These are phyloP conservation scores for Taphrina deformans DNA, from an alignment of 1,139 yeast genomes.

Conservation along the genomic window DNA sequence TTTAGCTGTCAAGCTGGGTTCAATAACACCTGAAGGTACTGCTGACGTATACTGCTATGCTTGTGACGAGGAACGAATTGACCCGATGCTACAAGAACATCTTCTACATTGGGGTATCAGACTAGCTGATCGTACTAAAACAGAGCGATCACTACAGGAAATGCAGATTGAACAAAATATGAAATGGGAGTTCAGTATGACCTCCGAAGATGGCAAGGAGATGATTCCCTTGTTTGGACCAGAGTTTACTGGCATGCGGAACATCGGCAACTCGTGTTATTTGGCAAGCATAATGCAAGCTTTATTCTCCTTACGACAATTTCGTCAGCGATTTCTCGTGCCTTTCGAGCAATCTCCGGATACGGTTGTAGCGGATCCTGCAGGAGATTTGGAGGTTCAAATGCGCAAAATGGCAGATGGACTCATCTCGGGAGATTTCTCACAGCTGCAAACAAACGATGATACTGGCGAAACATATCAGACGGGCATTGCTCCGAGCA, in stretches of 20 bases:
- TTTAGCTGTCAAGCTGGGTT: slow-evolving; percentile 86
- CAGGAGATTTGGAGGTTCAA: slow-evolving; percentile 66
- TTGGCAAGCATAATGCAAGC: slow-evolving; percentile 78
- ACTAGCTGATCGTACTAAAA: slow-evolving; percentile 56
- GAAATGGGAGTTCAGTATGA: slow-evolving; percentile 88
- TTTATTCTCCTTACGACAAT: slow-evolving; percentile 53
- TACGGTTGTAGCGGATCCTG: slow-evolving; percentile 52
- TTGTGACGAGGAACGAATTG: slow-evolving; percentile 85
- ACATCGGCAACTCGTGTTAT: slow-evolving; percentile 92
- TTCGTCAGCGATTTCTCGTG: slow-evolving; percentile 43
- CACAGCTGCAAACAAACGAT: slow-evolving; percentile 51
- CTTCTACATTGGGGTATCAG: slow-evolving; percentile 70
- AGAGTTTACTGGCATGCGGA: slow-evolving; percentile 76
- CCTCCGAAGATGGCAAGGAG: slow-evolving; percentile 67
- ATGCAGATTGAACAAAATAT: slow-evolving; percentile 87
- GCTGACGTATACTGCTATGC: slow-evolving; percentile 84
- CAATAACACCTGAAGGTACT: slow-evolving; percentile 65
- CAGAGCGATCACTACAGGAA: slow-evolving; percentile 85
- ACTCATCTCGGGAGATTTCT: slow-evolving; percentile 68
- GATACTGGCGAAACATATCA: slow-evolving; percentile 56
- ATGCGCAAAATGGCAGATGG: slow-evolving; percentile 80
- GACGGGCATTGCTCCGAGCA: slow-evolving; percentile 71
- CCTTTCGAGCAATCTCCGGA: slow-evolving; percentile 32
- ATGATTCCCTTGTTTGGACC: slow-evolving; percentile 66
- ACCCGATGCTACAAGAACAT: slow-evolving; percentile 57